These are phyloP conservation scores for Hericium erinaceus DNA, from an alignment of 768 basidiomycete genomes.

Conservation along the genomic window DNA sequence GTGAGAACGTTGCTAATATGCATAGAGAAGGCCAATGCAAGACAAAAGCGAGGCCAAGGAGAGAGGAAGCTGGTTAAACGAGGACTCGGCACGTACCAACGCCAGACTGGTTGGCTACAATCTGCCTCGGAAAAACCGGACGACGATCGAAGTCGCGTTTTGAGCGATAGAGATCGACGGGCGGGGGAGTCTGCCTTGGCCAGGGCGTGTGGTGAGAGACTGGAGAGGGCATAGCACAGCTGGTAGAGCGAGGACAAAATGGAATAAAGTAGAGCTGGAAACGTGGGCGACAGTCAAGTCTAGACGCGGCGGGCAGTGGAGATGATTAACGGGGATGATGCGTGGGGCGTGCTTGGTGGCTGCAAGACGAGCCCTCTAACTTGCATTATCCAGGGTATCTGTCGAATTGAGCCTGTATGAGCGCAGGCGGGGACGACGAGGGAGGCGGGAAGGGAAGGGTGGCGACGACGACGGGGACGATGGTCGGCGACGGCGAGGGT, in stretches of 20 bases:
- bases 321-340: slow-evolving; percentile 9
- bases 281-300: slow-evolving; percentile 16
- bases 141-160: slow-evolving; percentile 24
- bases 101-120: slow-evolving; percentile 12
- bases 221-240: slow-evolving; percentile 27
- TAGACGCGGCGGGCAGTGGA: slow-evolving; percentile 9
- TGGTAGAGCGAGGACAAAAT: slow-evolving; percentile 13
- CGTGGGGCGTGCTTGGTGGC: slow-evolving; percentile 7
- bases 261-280: slow-evolving; percentile 13
- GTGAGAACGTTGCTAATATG: slow-evolving; percentile 1
- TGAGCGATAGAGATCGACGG: slow-evolving; percentile 18
- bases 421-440: slow-evolving; percentile 18
- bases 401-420: slow-evolving; percentile 13
- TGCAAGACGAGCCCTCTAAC: slow-evolving; percentile 12
- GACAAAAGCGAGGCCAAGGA: not conserved
- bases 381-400: slow-evolving; percentile 22
- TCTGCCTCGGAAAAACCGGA: slow-evolving; percentile 5
- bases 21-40: not conserved
- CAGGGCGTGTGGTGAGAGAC: slow-evolving; percentile 29
- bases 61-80: not conserved
- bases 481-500: not conserved
- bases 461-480: not conserved
- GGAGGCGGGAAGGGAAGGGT: slow-evolving; percentile 15
- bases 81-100: slow-evolving; percentile 8
- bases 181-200: slow-evolving; percentile 33